Conservation (phyloP, 805 yeast species). For the Saccharomyces kudriavzevii region DNA sequence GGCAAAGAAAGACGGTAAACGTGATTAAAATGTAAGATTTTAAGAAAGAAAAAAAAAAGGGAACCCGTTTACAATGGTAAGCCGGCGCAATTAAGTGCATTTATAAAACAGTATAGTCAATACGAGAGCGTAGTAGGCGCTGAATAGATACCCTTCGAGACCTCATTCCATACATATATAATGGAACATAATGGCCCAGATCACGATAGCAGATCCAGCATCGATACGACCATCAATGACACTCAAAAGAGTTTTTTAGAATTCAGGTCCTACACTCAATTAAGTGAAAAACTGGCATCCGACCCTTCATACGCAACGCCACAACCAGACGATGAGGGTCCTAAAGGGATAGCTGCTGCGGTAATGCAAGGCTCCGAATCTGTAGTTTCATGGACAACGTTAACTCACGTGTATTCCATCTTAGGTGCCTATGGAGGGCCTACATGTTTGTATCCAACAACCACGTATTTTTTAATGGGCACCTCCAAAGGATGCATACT, state of each 20-base stretch:
- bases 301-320: not conserved
- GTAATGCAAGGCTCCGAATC: not conserved
- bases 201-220: conserved; percentile 5
- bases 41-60: not conserved
- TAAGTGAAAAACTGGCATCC: conserved; percentile 3
- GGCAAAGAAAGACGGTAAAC: not conserved
- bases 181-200: conserved; percentile 10
- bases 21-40: not conserved
- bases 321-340: not conserved
- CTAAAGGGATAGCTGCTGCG: not conserved
- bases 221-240: conserved; percentile 2
- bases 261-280: conserved; percentile 6
- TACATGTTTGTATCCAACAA: conserved; percentile 37
- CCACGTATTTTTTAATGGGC: conserved; percentile 50
- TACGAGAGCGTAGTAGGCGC: not conserved
- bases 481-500: conserved; percentile 59
- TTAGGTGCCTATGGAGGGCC: conserved; percentile 44
- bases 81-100: not conserved
- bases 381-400: conserved; percentile 11
- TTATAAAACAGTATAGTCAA: not conserved
- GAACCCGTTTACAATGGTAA: not conserved
- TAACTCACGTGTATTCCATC: conserved; percentile 20
- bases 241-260: conserved; percentile 7
- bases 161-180: not conserved
- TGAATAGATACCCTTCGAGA: not conserved